Conservation (phyloP, 2,329 filamentous ascomycete species). For the Amylocarpus encephaloides region DNA sequence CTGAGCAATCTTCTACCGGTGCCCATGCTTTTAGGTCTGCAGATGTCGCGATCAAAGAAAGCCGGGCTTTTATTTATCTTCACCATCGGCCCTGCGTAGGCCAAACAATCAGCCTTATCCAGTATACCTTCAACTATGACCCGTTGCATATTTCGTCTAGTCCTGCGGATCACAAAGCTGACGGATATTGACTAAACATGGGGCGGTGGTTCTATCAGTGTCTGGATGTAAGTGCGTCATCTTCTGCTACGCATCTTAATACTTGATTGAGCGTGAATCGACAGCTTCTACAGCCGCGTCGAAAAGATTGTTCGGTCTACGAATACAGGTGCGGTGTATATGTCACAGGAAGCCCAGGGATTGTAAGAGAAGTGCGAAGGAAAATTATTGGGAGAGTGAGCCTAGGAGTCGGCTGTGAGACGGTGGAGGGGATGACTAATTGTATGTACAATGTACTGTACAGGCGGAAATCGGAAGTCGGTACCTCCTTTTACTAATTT, state of each 20-base stretch:
- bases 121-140: background rate
- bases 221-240: background rate
- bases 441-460: too few species aligned
- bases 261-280: too few species aligned
- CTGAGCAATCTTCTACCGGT: background rate
- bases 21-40: background rate
- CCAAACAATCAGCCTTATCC: background rate
- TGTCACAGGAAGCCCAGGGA: background rate
- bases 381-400: too few species aligned
- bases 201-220: background rate
- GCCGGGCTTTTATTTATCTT: background rate
- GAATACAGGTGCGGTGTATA: background rate
- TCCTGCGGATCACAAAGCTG: background rate
- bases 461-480: too few species aligned
- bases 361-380: background rate
- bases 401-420: too few species aligned
- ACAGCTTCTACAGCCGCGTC: background rate
- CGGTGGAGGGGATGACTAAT: too few species aligned
- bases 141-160: background rate
- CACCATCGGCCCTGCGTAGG: conserved; percentile 1
- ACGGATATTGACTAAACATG: background rate
- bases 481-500: too few species aligned
- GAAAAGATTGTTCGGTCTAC: background rate
- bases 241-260: background rate
- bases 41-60: conserved; percentile 2